Conservation (phyloP, 1,139 yeast genomes). For the Sugiyamaella xylanicola region DNA sequence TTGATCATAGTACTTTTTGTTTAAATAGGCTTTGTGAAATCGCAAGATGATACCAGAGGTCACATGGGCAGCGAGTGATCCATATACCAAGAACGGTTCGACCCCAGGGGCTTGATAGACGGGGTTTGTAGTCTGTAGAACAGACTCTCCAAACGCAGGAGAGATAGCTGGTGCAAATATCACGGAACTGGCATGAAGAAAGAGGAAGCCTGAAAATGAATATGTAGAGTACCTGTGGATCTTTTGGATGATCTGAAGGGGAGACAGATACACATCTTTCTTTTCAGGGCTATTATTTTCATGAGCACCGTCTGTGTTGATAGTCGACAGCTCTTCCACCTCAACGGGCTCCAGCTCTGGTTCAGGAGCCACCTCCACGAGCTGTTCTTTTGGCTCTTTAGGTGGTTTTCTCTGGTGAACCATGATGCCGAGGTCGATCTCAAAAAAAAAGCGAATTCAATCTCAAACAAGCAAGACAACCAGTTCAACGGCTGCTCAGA, state of each 20-base stretch:
- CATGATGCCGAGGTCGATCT: background rate
- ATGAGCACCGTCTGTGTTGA: background rate
- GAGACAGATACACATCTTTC: slow-evolving; percentile 1
- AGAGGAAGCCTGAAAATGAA: slow-evolving; percentile 58
- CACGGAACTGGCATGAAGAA: slow-evolving; percentile 61
- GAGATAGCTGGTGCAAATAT: slow-evolving; percentile 58
- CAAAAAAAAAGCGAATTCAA: background rate
- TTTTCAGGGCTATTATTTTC: background rate
- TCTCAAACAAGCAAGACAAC: background rate
- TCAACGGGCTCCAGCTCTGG: slow-evolving; percentile 5
- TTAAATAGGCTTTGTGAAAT: slow-evolving; percentile 41
- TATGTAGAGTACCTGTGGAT: slow-evolving; percentile 66
- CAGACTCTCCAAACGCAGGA: slow-evolving; percentile 52
- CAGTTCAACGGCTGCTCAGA: too few species aligned
- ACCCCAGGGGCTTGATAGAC: slow-evolving; percentile 58
- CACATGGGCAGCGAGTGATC: slow-evolving; percentile 55
- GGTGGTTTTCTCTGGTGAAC: slow-evolving; percentile 12
- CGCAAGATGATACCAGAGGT: slow-evolving; percentile 57
- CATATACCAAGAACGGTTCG: slow-evolving; percentile 54
- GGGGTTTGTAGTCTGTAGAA: slow-evolving; percentile 62
- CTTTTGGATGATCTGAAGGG: slow-evolving; percentile 17
- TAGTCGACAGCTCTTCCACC: background rate
- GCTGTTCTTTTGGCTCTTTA: slow-evolving; percentile 15
- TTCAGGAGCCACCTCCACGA: slow-evolving; percentile 13
- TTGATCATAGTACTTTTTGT: slow-evolving; percentile 34